A percentile compares a stretch with the other conserved stretches of the same genome.
Evolutionary conservation across 1,139 yeast species (phyloP).

Genomic region (Sugiyamaella japonica): DNA sequence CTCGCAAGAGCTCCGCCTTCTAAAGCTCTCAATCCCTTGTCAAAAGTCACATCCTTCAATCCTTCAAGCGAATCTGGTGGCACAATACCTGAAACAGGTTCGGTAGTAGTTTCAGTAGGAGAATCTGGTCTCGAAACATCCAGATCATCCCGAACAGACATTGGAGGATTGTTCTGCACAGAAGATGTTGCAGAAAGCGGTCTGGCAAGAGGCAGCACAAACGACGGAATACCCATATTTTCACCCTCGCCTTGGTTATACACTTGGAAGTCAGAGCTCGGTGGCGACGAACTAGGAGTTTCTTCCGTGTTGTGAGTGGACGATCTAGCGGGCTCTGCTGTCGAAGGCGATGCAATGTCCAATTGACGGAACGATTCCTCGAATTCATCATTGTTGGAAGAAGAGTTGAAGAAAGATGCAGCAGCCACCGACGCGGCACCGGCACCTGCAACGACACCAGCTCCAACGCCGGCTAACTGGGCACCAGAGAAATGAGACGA

Average conservation of each 20-base stretch:
- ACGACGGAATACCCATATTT: conserved; percentile 45
- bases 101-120: conserved; percentile 41
- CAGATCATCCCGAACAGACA: conserved; percentile 79
- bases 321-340: conserved; percentile 41
- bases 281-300: conserved; percentile 60
- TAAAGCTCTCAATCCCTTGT: conserved; percentile 8
- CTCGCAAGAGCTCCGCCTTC: conserved; percentile 12
- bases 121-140: conserved; percentile 64
- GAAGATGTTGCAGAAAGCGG: conserved; percentile 87
- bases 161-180: conserved; percentile 88
- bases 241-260: conserved; percentile 37
- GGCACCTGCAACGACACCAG: conserved; percentile 35
- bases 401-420: conserved; percentile 24
- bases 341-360: conserved; percentile 36
- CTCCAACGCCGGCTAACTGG: conserved; percentile 12
- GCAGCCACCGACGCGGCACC: conserved; percentile 32
- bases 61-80: conserved; percentile 32
- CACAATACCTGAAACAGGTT: conserved; percentile 38
- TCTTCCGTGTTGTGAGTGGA: conserved; percentile 47
- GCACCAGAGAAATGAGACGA: conserved; percentile 8
- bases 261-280: conserved; percentile 46
- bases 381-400: conserved; percentile 25
- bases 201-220: conserved; percentile 54
- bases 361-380: conserved; percentile 35
- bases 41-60: conserved; percentile 7